These are phyloP conservation scores for Fraxinus greggii DNA, from an alignment of 305 asterid species.

Conservation along the genomic window DNA sequence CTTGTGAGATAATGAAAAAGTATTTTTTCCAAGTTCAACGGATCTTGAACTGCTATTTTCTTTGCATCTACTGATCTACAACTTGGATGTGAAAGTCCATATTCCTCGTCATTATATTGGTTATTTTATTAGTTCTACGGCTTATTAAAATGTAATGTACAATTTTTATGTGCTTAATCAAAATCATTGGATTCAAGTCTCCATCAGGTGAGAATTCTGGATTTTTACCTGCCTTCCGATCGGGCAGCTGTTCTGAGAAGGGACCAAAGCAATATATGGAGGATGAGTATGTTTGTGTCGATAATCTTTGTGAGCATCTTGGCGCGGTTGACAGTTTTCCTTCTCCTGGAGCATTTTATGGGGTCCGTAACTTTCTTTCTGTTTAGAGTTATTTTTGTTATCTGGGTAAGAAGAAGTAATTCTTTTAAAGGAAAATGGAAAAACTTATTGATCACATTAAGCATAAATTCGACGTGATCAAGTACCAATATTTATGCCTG, in stretches of 20 bases:
- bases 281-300: conserved; percentile 81
- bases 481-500: not conserved
- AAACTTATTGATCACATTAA: not conserved
- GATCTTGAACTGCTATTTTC: not conserved
- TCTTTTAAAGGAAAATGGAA: not conserved
- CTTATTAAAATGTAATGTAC: not conserved
- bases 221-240: conserved; percentile 64
- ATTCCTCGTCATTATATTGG: not conserved
- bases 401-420: not conserved
- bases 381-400: conserved; percentile 2
- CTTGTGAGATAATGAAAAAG: not conserved
- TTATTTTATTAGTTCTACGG: not conserved
- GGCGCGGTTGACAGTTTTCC: conserved; percentile 41
- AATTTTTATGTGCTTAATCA: not conserved
- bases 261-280: conserved; percentile 94
- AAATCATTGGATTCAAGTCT: conserved; percentile 34
- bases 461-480: not conserved
- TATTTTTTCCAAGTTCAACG: not conserved
- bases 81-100: not conserved
- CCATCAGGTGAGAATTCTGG: conserved; percentile 51
- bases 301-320: conserved; percentile 65
- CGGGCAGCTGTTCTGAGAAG: conserved; percentile 88
- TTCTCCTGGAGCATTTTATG: conserved; percentile 83
- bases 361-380: conserved; percentile 53
- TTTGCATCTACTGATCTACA: not conserved